Base-by-base conservation (phyloP, 163 green algal species). In the Coccomyxa subellipsoidea region DNA sequence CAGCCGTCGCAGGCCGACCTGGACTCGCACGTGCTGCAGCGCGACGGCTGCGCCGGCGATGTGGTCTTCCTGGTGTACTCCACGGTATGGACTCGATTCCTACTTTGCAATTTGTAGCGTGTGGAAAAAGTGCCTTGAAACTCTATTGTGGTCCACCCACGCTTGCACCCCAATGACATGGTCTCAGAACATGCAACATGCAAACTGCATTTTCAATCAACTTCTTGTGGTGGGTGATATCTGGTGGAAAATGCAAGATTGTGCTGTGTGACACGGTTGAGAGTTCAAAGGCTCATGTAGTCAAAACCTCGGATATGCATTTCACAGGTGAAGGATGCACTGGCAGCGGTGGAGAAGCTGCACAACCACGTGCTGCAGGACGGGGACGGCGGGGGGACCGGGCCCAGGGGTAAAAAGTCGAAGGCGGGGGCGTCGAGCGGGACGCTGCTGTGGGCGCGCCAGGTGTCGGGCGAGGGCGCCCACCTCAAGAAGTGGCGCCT, bases 401-500 rank as follows among this genome's bases (percentile, higher is more conserved):
- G 34, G 69, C 40, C 81, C 69, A 76, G 53, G 71, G 38, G 81
- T 4, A 36, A 82, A 54, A 54, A 83, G 69, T 47, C 38, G 31
- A 69, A 76, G 78, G 59, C 47, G 77, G 59, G 39, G 7, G 34
- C 53, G 31, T 38, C 31, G 0, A 69, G n/a, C 34, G 77, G 77
- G 0, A 83, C 76, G 73, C 69, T 95, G 73, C 71, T 98, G 78
- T 99, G 96, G 96, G 93, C 93, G 1, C 87, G 96, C 0, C 91
- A 96, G 84, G 89, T 96, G 54, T 89, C 85, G 32, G 93, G 93
- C 7, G 96, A 99, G 84, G 95, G 96, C 4, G 83, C 93, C 27
- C 90, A 96, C 76, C 84, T 97, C 5, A 98, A 98, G 86, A 92
- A 93, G 77, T 98, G 94, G 93, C 90, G 95, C 69, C 37, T 99